Base-by-base conservation (phyloP, 2,329 filamentous ascomycete species). In the Penicillium sp. region DNA sequence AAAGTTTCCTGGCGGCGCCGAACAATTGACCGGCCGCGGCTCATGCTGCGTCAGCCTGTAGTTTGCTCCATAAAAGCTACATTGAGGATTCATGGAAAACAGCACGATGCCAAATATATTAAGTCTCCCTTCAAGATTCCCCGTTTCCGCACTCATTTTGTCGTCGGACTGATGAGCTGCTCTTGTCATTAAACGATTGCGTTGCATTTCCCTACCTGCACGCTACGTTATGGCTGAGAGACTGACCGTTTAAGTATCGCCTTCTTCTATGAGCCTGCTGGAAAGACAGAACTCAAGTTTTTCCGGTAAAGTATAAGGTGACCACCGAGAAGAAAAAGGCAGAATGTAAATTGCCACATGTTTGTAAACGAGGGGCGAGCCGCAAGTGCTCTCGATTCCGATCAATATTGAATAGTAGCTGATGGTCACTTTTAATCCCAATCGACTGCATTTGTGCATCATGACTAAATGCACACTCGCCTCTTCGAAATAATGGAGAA, bases 161-260 rank as follows among this genome's bases (percentile, higher is more conserved):
- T 29, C 94, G 95, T 70, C 97, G 93, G 93, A 97, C 94, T 1
- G 87, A 88, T 59, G 91, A 91, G 0, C 73, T 96, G 43, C 80
- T 97, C 58, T 88, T 90, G 62, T 91, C 87, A 62, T 96, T 92
- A 0, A 84, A 96, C 5, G 94, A 97, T 68, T 80, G 93, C 9
- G 94, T 97, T 28, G 85, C 93, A 0, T 94, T 96, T 59, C 79
- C 81, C 1, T 63, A 69, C 23, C 73, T 0, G 74, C 70, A 24
- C 57, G 69, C 55, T 55, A 63, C 2, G 6, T 0, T 36, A 6
- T 15, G 23, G 69, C 16, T 66, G 15, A 68, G 73, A 56, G 78
- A 81, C 54, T 66, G 83, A 81, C 54, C 66, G 83, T 51, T 85
- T 84, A 62, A 80, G 76, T 48, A 79, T 85, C 55, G 83, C 80